Percentiles rank a stretch among this genome's conserved stretches.
These are phyloP conservation scores for Chrysanthemum lavandulifolium DNA, from an alignment of 129 eudicot genomes.

Conservation along the genomic window DNA sequence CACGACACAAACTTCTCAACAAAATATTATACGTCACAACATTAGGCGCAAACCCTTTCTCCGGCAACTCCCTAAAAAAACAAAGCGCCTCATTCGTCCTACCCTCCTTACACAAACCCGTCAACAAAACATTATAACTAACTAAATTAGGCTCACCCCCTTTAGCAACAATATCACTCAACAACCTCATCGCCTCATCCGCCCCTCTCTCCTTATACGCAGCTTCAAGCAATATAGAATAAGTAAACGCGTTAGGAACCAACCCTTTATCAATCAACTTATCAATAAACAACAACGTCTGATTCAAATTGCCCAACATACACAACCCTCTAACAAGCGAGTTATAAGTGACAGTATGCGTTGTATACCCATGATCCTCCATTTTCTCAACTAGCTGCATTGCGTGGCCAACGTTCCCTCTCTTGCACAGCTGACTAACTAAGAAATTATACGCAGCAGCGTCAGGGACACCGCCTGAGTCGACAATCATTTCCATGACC, in stretches of 20 bases:
- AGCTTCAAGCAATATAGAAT: slow-evolving; percentile 80
- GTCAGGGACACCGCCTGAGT: slow-evolving; percentile 58
- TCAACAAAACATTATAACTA: slow-evolving; percentile 72
- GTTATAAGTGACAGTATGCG: slow-evolving; percentile 64
- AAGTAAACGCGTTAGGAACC: slow-evolving; percentile 69
- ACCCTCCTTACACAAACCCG: slow-evolving; percentile 80
- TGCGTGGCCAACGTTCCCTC: slow-evolving; percentile 72
- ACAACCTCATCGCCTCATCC: slow-evolving; percentile 68
- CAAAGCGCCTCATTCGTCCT: slow-evolving; percentile 64
- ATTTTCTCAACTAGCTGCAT: slow-evolving; percentile 72
- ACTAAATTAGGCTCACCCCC: slow-evolving; percentile 83
- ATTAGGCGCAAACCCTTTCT: slow-evolving; percentile 69
- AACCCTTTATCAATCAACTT: slow-evolving; percentile 56
- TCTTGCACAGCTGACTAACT: slow-evolving; percentile 67
- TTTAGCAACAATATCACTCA: slow-evolving; percentile 56
- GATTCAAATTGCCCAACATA: slow-evolving; percentile 65
- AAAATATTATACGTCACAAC: slow-evolving; percentile 75
- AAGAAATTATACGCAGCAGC: slow-evolving; percentile 56
- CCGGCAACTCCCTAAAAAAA: slow-evolving; percentile 71
- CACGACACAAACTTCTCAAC: slow-evolving; percentile 66
- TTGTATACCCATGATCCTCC: slow-evolving; percentile 76
- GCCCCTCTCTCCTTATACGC: slow-evolving; percentile 77
- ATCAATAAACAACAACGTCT: slow-evolving; percentile 58
- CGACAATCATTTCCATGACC: slow-evolving; percentile 83
- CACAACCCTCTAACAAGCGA: slow-evolving; percentile 76